phyloP scores from a whole-genome alignment of 2,329 filamentous ascomycete genomes.

The Diaporthe humulicola region DNA sequence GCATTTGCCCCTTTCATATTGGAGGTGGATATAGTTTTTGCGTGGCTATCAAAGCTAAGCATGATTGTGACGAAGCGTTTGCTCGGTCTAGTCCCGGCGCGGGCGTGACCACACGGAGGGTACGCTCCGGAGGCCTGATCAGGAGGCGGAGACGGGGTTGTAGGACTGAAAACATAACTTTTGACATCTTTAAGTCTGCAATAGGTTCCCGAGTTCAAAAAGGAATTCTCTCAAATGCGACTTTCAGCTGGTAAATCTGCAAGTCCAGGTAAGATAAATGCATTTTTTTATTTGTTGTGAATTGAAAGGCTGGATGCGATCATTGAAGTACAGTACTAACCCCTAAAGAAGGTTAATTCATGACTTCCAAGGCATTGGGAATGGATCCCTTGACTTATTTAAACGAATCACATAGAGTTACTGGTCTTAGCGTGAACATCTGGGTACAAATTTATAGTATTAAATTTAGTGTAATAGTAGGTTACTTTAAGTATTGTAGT shows the following conservation, averaged over 20 bases:
- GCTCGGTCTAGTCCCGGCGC: slow-evolving; percentile 8
- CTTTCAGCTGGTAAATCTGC: background rate
- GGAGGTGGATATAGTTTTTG: slow-evolving; percentile 20
- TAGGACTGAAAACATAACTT: background rate
- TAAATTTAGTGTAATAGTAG: too few relatives aligned
- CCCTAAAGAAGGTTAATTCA: too few relatives aligned
- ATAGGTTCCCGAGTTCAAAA: too few relatives aligned
- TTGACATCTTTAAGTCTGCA: background rate
- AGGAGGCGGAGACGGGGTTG: slow-evolving; percentile 1
- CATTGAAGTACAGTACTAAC: too few relatives aligned
- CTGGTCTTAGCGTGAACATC: too few relatives aligned
- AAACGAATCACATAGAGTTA: too few relatives aligned
- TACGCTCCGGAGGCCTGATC: slow-evolving; percentile 6
- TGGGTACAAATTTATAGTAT: too few relatives aligned
- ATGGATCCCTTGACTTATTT: too few relatives aligned
- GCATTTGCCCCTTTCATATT: slow-evolving; percentile 2
- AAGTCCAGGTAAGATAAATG: background rate
- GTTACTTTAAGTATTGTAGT: too few relatives aligned
- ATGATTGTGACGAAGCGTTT: background rate
- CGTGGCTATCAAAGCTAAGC: background rate
- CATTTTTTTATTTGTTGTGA: background rate
- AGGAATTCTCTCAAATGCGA: background rate
- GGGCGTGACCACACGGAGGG: slow-evolving; percentile 1
- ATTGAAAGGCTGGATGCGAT: background rate
- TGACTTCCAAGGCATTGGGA: too few relatives aligned